These are phyloP conservation scores for Triticum dicoccoides DNA, from an alignment of 176 grass and related monocot genomes.

Conservation along the genomic window DNA sequence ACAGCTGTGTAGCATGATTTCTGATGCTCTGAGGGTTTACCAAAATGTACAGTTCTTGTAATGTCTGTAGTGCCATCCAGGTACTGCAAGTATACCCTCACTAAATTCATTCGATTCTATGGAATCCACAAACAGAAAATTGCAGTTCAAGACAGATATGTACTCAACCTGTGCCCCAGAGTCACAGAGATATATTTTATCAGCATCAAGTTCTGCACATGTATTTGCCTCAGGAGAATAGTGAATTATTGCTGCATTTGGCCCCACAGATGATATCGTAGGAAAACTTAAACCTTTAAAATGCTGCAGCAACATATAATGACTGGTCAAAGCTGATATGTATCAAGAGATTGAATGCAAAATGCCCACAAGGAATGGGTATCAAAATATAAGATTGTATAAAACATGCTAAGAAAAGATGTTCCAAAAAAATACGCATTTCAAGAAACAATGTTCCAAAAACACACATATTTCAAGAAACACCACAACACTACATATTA, in stretches of 20 bases:
- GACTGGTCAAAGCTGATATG: slow-evolving; percentile 16
- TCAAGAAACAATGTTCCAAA: not conserved
- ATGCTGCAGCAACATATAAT: slow-evolving; percentile 56
- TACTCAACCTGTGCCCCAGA: slow-evolving; percentile 87
- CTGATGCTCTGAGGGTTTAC: slow-evolving; percentile 90
- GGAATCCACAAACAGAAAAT: slow-evolving; percentile 19
- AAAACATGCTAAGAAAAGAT: slow-evolving; percentile 6
- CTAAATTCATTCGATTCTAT: slow-evolving; percentile 18
- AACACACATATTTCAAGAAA: not conserved
- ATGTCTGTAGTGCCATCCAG: slow-evolving; percentile 98
- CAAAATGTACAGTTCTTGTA: slow-evolving; percentile 98
- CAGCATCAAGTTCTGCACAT: slow-evolving; percentile 88
- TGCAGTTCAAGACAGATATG: slow-evolving; percentile 13
- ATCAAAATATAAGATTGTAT: not conserved
- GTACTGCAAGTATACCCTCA: slow-evolving; percentile 56
- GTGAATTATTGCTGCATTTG: slow-evolving; percentile 96
- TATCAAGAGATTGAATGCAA: not conserved
- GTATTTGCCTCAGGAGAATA: slow-evolving; percentile 77
- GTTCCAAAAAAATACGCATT: not conserved
- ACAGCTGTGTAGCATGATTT: slow-evolving; percentile 97
- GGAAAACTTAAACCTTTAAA: slow-evolving; percentile 95
- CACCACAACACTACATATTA: not conserved
- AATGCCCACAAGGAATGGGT: slow-evolving; percentile 3
- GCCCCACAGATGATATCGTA: slow-evolving; percentile 97
- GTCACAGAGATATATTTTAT: slow-evolving; percentile 98